Conservation (phyloP, 257 asterid species). For the Solanum neorickii region DNA sequence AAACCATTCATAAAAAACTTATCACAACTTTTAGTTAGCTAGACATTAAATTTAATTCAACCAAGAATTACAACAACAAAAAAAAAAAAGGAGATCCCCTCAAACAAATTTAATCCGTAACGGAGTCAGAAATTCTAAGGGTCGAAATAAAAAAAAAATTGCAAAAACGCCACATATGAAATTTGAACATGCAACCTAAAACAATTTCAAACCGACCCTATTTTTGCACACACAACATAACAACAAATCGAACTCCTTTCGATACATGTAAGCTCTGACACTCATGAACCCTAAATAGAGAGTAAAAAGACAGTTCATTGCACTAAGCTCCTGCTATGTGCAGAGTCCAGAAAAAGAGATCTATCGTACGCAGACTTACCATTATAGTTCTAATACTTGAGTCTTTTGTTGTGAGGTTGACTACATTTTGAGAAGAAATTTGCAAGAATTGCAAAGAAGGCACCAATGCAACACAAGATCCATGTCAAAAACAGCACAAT, state of each 20-base stretch:
- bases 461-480: constrained; percentile 39
- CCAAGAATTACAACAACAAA: background rate
- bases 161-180: background rate
- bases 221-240: background rate
- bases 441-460: constrained; percentile 38
- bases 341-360: background rate
- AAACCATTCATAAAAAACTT: background rate
- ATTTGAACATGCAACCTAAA: background rate
- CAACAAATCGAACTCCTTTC: background rate
- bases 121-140: background rate
- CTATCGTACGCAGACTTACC: background rate
- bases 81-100: no score
- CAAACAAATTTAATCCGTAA: background rate
- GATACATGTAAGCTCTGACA: background rate
- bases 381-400: constrained; percentile 1
- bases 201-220: background rate
- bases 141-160: no score
- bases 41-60: background rate
- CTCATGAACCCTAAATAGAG: background rate
- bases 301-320: background rate
- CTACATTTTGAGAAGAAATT: constrained; percentile 37
- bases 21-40: background rate
- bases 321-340: background rate
- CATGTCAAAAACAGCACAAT: constrained; percentile 9
- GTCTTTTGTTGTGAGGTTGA: constrained; percentile 8